These are phyloP conservation scores for Panaeolus cyanescens DNA, from an alignment of 768 basidiomycete species.

Conservation along the genomic window DNA sequence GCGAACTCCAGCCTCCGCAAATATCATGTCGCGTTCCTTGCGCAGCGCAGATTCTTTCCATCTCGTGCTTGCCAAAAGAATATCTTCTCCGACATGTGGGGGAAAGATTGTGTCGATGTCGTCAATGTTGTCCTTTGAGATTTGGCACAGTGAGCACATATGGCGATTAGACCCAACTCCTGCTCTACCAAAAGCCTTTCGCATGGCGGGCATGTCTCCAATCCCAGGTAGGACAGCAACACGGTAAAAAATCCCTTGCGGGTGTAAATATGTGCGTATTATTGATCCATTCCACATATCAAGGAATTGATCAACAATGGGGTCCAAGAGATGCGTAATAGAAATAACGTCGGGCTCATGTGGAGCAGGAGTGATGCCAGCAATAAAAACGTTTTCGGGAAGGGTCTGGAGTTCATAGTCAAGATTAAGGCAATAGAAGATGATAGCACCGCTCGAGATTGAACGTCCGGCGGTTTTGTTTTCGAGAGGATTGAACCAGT, in stretches of 20 bases:
- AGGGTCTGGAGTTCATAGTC: slow-evolving; percentile 10
- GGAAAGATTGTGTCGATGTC: slow-evolving; percentile 5
- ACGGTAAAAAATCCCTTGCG: slow-evolving; percentile 13
- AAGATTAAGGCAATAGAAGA: slow-evolving; percentile 15
- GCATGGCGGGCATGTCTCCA: slow-evolving; percentile 21
- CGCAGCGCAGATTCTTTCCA: slow-evolving; percentile 17
- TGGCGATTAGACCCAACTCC: slow-evolving; percentile 13
- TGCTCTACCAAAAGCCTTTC: slow-evolving; percentile 20
- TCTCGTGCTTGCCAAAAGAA: slow-evolving; percentile 9
- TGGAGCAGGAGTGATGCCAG: slow-evolving; percentile 24
- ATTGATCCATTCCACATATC: slow-evolving; percentile 12
- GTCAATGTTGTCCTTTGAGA: slow-evolving; percentile 6
- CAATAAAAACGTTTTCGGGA: slow-evolving; percentile 15
- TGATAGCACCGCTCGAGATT: slow-evolving; percentile 13
- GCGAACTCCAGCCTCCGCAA: slow-evolving; percentile 17
- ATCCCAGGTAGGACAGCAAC: slow-evolving; percentile 17
- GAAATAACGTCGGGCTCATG: slow-evolving; percentile 18
- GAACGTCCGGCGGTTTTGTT: slow-evolving; percentile 27
- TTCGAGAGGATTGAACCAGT: slow-evolving; percentile 30
- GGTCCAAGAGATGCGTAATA: slow-evolving; percentile 16
- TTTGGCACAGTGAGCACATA: slow-evolving; percentile 21
- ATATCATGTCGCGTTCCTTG: slow-evolving; percentile 10
- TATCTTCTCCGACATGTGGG: slow-evolving; percentile 11
- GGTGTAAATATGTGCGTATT: slow-evolving; percentile 16
- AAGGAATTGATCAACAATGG: slow-evolving; percentile 14